A percentile compares a stretch with the other conserved stretches of the same genome.
These are phyloP conservation scores for Chlorella sp. DNA, from an alignment of 139 green algal genomes.

Conservation along the genomic window DNA sequence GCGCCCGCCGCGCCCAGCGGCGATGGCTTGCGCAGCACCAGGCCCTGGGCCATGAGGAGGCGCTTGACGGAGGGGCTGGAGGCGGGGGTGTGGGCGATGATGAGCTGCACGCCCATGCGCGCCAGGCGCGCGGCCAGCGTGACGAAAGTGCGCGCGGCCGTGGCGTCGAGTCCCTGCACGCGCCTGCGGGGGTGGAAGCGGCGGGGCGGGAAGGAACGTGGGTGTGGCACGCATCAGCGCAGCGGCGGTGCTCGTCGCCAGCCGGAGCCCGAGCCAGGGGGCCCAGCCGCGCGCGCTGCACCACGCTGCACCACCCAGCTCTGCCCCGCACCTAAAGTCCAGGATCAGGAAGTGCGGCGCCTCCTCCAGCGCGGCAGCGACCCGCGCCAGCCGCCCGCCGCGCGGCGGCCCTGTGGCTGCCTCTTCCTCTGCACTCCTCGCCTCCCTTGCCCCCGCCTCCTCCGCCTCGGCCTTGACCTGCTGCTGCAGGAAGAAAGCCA, in stretches of 20 bases:
- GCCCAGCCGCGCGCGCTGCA: not conserved
- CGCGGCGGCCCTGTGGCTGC: too few species aligned
- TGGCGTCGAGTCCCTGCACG: conserved; percentile 77
- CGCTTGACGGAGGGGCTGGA: conserved; percentile 16
- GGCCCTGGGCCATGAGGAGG: conserved; percentile 60
- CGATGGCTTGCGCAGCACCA: conserved; percentile 36
- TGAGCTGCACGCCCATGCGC: conserved; percentile 49
- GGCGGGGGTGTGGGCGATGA: conserved; percentile 54
- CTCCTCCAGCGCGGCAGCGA: conserved; percentile 12
- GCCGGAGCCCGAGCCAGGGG: too few species aligned
- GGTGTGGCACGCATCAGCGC: not conserved
- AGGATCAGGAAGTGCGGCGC: conserved; percentile 61
- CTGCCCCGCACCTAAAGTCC: conserved; percentile 53
- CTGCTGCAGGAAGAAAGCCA: too few species aligned
- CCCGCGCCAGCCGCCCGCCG: not conserved
- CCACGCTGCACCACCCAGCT: not conserved
- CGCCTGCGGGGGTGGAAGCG: conserved; percentile 36
- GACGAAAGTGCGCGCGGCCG: conserved; percentile 70
- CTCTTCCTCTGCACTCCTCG: too few species aligned
- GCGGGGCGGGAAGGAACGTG: not conserved
- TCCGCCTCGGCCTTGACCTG: too few species aligned
- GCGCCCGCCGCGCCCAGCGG: not conserved
- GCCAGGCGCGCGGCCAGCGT: conserved; percentile 52
- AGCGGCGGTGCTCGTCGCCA: not conserved
- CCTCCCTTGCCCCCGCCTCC: too few species aligned